Evolutionary conservation across 805 yeast species (phyloP).

Genomic region (Metschnikowia reukaufii): DNA sequence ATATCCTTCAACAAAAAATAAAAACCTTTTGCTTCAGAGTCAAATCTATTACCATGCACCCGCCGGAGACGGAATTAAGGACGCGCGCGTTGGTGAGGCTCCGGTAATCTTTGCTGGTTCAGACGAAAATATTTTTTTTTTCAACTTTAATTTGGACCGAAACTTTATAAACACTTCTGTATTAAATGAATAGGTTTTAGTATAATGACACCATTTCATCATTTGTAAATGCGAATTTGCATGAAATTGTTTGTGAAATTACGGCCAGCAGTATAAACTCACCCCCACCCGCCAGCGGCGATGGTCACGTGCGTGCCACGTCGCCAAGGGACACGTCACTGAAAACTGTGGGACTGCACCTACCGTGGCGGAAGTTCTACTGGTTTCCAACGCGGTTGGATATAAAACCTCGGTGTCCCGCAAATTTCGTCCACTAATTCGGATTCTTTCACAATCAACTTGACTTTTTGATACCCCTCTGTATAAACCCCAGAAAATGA

Average conservation of each 20-base stretch:
- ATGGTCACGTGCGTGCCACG: constrained; percentile 11
- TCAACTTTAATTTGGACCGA: no score
- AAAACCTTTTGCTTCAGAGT: no score
- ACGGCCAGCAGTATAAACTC: no score
- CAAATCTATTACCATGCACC: no score
- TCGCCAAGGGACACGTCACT: constrained; percentile 19
- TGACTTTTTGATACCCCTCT: constrained; percentile 2
- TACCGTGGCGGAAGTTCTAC: constrained; percentile 14
- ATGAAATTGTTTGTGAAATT: not conserved
- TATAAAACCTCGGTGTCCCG: constrained; percentile 9
- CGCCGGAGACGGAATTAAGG: no score
- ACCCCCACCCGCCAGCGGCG: not conserved
- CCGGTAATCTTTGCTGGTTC: no score
- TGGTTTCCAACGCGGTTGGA: constrained; percentile 19
- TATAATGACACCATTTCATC: not conserved
- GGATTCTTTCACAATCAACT: constrained; percentile 1
- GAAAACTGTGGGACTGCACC: constrained; percentile 12
- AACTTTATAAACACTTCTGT: not conserved
- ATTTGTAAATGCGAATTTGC: not conserved
- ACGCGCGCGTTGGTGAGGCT: no score
- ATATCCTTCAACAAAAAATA: no score
- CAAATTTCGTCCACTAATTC: not conserved
- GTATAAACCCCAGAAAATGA: constrained; percentile 7
- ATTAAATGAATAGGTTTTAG: no score
- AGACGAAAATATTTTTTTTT: no score